Conservation (phyloP, 2,329 filamentous ascomycete species). For the Phyllosticta capitalensis region DNA sequence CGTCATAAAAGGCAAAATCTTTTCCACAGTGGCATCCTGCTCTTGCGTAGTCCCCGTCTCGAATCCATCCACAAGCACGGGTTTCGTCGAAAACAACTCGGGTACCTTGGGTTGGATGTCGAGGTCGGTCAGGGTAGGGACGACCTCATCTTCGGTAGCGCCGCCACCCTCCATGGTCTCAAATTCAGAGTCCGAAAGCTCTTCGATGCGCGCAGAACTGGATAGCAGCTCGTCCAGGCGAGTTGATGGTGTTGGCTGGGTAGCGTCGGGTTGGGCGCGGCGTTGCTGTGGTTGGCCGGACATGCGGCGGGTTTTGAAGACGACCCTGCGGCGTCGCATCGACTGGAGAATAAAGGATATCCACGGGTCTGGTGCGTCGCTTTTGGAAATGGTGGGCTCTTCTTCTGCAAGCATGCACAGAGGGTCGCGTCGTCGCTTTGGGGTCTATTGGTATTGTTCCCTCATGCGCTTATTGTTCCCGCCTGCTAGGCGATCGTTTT, state of each 20-base stretch:
- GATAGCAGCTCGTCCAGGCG: slow-evolving; percentile 8
- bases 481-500: slow-evolving; percentile 1
- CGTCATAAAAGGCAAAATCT: slow-evolving; percentile 59
- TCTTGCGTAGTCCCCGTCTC: slow-evolving; percentile 56
- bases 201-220: slow-evolving; percentile 21
- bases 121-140: slow-evolving; percentile 7
- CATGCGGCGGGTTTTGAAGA: slow-evolving; percentile 6
- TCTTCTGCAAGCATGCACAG: slow-evolving; percentile 6
- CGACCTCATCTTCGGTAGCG: slow-evolving; percentile 4
- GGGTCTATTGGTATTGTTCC: background rate
- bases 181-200: slow-evolving; percentile 29
- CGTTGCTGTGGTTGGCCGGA: background rate
- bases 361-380: background rate
- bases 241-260: slow-evolving; percentile 11
- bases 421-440: background rate
- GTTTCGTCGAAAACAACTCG: slow-evolving; percentile 21
- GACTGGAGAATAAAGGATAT: slow-evolving; percentile 8
- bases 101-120: slow-evolving; percentile 19
- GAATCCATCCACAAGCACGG: slow-evolving; percentile 56
- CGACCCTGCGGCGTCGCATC: slow-evolving; percentile 6
- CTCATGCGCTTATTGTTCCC: slow-evolving; percentile 6
- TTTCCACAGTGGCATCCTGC: slow-evolving; percentile 59
- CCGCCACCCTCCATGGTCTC: slow-evolving; percentile 24
- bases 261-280: slow-evolving; percentile 15
- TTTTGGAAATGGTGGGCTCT: background rate